A percentile compares a stretch with the other conserved stretches of the same genome.
These are phyloP conservation scores for Avena insularis DNA, from an alignment of 176 grass and related monocot species.

Conservation along the genomic window DNA sequence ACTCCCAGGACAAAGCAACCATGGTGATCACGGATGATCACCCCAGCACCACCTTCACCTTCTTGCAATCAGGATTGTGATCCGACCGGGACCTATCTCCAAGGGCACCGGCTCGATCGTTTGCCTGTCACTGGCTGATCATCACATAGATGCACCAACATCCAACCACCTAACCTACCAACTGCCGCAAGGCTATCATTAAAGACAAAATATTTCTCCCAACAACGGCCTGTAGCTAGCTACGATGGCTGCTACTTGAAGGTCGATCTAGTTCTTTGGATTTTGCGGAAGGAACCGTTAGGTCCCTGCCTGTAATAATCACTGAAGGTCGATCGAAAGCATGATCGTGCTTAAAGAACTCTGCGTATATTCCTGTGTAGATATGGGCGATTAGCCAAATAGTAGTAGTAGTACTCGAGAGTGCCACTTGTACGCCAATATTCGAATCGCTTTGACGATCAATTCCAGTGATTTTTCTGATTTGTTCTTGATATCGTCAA, in stretches of 20 bases:
- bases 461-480: too few species aligned
- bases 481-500: too few species aligned
- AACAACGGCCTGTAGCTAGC: background rate
- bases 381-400: background rate
- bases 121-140: background rate
- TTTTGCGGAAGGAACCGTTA: background rate
- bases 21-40: too few species aligned
- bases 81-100: too few species aligned
- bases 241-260: background rate
- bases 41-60: too few species aligned
- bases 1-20: too few species aligned
- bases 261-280: background rate
- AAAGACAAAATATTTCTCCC: background rate
- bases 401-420: background rate
- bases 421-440: too few species aligned
- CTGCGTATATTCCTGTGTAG: background rate
- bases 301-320: background rate
- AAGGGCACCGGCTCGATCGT: background rate
- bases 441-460: too few species aligned
- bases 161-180: background rate
- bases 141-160: background rate
- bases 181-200: background rate
- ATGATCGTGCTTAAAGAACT: background rate
- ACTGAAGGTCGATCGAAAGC: background rate
- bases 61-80: too few species aligned